These are phyloP conservation scores for Colletotrichum spaethianum DNA, from an alignment of 2,329 filamentous ascomycete species.

Conservation along the genomic window DNA sequence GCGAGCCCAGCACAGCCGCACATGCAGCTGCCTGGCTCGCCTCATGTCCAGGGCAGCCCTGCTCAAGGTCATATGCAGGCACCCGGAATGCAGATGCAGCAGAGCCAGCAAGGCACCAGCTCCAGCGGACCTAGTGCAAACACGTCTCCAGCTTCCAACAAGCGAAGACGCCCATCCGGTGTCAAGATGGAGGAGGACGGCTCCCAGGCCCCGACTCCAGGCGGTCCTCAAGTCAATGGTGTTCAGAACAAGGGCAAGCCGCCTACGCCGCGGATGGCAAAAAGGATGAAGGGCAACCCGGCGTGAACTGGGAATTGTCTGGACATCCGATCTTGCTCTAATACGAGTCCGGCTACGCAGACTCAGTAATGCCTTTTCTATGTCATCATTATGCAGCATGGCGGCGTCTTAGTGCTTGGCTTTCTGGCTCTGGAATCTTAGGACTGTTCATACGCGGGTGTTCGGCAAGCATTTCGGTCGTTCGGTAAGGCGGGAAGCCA, in stretches of 20 bases:
- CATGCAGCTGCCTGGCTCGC: slow-evolving; percentile 73
- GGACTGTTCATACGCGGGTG: slow-evolving; percentile 41
- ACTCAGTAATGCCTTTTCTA: slow-evolving; percentile 46
- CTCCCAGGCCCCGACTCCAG: slow-evolving; percentile 64
- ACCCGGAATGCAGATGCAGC: slow-evolving; percentile 76
- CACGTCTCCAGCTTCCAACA: slow-evolving; percentile 74
- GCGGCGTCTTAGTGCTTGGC: slow-evolving; percentile 51
- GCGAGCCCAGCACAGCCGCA: slow-evolving; percentile 73
- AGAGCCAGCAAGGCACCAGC: slow-evolving; percentile 77
- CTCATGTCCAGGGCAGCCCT: slow-evolving; percentile 71
- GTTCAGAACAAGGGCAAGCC: slow-evolving; percentile 66
- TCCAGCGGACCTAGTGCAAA: slow-evolving; percentile 78
- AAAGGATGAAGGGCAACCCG: slow-evolving; percentile 66
- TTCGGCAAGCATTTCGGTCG: slow-evolving; percentile 40
- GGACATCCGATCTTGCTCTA: slow-evolving; percentile 33
- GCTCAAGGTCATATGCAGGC: slow-evolving; percentile 75
- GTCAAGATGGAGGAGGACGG: slow-evolving; percentile 72
- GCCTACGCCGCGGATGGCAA: slow-evolving; percentile 69
- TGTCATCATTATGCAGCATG: slow-evolving; percentile 55
- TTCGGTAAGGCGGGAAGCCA: slow-evolving; percentile 30
- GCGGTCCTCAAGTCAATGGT: slow-evolving; percentile 65
- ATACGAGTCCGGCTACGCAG: slow-evolving; percentile 21
- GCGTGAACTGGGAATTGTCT: slow-evolving; percentile 44
- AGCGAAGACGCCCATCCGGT: slow-evolving; percentile 69
- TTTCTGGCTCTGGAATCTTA: slow-evolving; percentile 43